Conservation (phyloP, 179 eudicot genomes). For the Beta macrorhiza region DNA sequence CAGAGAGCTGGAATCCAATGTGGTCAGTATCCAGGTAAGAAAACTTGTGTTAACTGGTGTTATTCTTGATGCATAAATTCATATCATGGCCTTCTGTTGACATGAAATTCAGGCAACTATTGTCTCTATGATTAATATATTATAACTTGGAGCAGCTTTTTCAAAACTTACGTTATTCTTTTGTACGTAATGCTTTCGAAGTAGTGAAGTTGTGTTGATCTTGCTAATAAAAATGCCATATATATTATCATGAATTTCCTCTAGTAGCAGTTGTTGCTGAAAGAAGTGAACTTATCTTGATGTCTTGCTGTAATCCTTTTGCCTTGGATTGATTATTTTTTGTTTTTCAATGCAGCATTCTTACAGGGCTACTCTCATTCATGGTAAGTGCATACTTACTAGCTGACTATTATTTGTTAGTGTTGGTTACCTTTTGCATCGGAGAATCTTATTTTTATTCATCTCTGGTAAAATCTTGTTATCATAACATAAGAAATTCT, state of each 20-base stretch:
- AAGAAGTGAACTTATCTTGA: neutral
- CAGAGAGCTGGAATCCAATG: constrained; percentile 99
- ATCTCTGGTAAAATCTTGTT: neutral
- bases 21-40: constrained; percentile 96
- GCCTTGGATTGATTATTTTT: constrained; percentile 36
- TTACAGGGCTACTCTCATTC: constrained; percentile 92
- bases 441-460: neutral
- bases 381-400: constrained; percentile 62
- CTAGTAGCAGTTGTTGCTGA: neutral
- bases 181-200: neutral
- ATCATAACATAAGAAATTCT: neutral
- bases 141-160: neutral
- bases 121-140: neutral
- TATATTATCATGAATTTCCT: neutral
- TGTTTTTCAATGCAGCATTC: constrained; percentile 70
- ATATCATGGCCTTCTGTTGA: neutral
- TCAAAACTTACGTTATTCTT: neutral
- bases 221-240: neutral
- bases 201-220: neutral
- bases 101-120: neutral
- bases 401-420: neutral
- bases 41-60: constrained; percentile 1
- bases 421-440: neutral
- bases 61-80: neutral
- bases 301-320: neutral